These are phyloP conservation scores for Fusarium sp. DNA, from an alignment of 2,329 filamentous ascomycete species.

Conservation along the genomic window DNA sequence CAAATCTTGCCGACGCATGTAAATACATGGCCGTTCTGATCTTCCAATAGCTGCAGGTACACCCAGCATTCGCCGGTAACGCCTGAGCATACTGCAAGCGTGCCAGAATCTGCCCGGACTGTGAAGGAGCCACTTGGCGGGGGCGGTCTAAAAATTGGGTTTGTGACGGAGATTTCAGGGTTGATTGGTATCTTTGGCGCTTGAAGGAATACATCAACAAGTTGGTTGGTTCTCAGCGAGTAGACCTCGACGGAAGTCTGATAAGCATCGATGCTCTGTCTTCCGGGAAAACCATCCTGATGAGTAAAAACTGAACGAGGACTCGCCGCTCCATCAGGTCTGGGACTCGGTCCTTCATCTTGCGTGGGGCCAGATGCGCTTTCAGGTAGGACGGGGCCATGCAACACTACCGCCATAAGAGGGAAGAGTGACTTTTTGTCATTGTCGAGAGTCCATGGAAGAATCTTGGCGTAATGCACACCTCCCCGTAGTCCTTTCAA, in stretches of 20 bases:
- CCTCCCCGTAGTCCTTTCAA: constrained; percentile 83
- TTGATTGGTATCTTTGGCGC: constrained; percentile 72
- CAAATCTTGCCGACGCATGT: constrained; percentile 88
- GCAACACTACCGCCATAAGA: constrained; percentile 81
- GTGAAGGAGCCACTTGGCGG: constrained; percentile 78
- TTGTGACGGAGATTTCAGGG: constrained; percentile 65
- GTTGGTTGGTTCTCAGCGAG: constrained; percentile 80
- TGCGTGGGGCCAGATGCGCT: constrained; percentile 53
- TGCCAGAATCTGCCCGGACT: constrained; percentile 78
- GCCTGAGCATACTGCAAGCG: constrained; percentile 81
- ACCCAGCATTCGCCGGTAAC: constrained; percentile 89
- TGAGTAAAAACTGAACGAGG: constrained; percentile 57
- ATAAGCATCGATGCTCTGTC: constrained; percentile 69
- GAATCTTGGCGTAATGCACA: constrained; percentile 84
- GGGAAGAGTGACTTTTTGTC: constrained; percentile 72
- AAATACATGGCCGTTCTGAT: constrained; percentile 61
- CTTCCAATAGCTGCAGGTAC: constrained; percentile 66
- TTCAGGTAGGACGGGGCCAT: constrained; percentile 75
- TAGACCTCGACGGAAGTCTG: constrained; percentile 92
- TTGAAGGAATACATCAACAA: constrained; percentile 79
- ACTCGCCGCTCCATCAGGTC: constrained; percentile 58
- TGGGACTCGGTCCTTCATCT: constrained; percentile 55
- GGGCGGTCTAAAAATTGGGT: constrained; percentile 76
- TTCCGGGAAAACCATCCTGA: constrained; percentile 53
- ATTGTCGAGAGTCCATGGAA: constrained; percentile 73